Evolutionary conservation across 2,329 filamentous ascomycete species (phyloP), one percentile per base, ranked within the genome.

Genomic region (Aaosphaeria pasadenensis): DNA sequence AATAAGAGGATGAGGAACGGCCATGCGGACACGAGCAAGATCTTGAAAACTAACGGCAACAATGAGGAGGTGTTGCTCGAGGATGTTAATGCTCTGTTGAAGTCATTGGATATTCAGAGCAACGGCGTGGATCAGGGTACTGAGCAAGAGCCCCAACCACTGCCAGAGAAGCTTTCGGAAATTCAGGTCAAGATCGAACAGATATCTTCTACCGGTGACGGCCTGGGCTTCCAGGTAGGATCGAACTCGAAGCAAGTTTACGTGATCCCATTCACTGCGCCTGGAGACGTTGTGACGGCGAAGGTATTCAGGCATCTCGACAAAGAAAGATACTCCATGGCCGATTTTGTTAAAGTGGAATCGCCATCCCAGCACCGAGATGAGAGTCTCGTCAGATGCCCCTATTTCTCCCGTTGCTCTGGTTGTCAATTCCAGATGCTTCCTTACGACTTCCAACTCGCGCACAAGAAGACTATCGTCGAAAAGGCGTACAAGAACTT

Each of bases 391-490:
- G 80, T 95, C 58, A 79, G 79, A 48, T 99, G 94, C 75, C 80
- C 83, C 59, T 97, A 99, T 77, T 99, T 99, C 65, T 77, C 83
- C 38, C 81, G 79, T 46, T 99, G 94, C 71, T 89, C 87, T 29
- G 94, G 94, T 31, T 99, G 94, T 67, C 94, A 99, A 72, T 91
- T 97, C 70, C 94, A 99, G 75, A 96, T 97, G 89, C 82, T 99
- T 54, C 84, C 89, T 46, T 97, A 97, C 70, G 73, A 80, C 30
- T 87, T 91, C 60, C 94, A 99, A 70, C 82, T 99, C 30, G 78
- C 77, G 40, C 86, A 92, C 71, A 99, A 99, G 77, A 85, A 82
- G 66, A 80, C 81, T 50, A 87, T 97, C 51, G 85, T 99, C 41
- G 89, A 95, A 63, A 95, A 94, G 66, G 94, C 94, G 6, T 99